Conservation (phyloP, 1,139 yeast genomes). For the Candida tetrigidarum region DNA sequence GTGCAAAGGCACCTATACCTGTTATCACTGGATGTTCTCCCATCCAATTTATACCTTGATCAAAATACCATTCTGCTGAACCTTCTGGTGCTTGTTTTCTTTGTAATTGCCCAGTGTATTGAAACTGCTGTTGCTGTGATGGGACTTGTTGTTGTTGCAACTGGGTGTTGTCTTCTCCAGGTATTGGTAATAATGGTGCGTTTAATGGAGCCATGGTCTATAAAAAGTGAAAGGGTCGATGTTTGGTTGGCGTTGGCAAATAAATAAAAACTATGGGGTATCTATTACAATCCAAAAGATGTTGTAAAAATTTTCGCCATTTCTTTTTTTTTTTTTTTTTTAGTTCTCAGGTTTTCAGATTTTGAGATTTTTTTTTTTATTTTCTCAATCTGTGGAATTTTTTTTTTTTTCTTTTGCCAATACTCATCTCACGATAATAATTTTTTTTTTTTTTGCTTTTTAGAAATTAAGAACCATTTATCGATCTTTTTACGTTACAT, state of each 20-base stretch:
- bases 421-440: conserved; percentile 1
- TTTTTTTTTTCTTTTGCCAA: conserved; percentile 2
- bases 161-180: conserved; percentile 49
- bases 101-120: conserved; percentile 48
- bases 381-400: not conserved
- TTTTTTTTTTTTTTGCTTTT: not conserved
- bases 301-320: conserved; percentile 6
- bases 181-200: conserved; percentile 62
- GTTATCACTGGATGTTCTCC: conserved; percentile 79
- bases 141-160: conserved; percentile 19
- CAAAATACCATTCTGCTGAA: conserved; percentile 70
- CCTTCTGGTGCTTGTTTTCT: conserved; percentile 48
- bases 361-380: not conserved
- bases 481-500: not conserved
- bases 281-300: not conserved
- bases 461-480: too few species aligned
- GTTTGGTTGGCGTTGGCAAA: not conserved
- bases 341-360: not conserved
- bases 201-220: conserved; percentile 36
- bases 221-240: not conserved
- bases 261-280: too few species aligned
- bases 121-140: conserved; percentile 24
- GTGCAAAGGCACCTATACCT: conserved; percentile 69
- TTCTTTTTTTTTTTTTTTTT: conserved; percentile 1
- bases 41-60: conserved; percentile 63